Base-by-base conservation (phyloP, 2,329 filamentous ascomycete genomes). In the Trichophyton benhamiae region DNA sequence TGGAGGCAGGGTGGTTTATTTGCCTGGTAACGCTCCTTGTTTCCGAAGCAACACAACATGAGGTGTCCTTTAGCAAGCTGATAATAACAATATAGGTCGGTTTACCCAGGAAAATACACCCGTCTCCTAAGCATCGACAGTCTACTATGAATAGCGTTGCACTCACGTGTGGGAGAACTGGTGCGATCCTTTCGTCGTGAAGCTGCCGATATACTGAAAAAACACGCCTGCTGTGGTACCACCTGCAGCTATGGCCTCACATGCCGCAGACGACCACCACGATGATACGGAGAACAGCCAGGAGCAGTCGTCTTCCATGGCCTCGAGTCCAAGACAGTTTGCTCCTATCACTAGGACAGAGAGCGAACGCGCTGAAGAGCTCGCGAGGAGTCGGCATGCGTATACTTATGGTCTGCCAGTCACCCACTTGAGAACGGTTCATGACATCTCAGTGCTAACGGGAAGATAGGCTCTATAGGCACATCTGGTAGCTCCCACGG, bases 181-280 rank as follows among this genome's bases (percentile, higher is more conserved):
- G 57, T 27, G 22, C 36, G 20, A 27, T 44, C n/a, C 15, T 8
- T 22, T 20, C 33, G 33, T 22, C 11, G 17, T 48, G 44, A 57
- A 15, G 25, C 52, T 6, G 52, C 22, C 13, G 52, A 38, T 30
- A 33, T 57, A 33, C 27, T 7, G 3, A n/a, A 25, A n/a, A 3
- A 9, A 2, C n/a, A 7, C 15, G 41, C 3, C 41, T 44, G 6
- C 41, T 44, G 41, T n/a, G 15, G 15, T 17, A 44, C 15, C 15
- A 44, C 5, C 41, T 7, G 5, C 4, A 44, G 41, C 41, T 15
- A 66, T 66, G 64, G 44, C 63, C n/a, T 63, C 64, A 20, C 48
- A 27, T 44, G 49, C 42, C 42, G 49, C 36, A 30, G 48, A 59
- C 30, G 52, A 60, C 36, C 57, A 60, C 36, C 57, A 41, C 46